Base-by-base conservation (phyloP, 129 eudicot species). In the Silybum marianum region DNA sequence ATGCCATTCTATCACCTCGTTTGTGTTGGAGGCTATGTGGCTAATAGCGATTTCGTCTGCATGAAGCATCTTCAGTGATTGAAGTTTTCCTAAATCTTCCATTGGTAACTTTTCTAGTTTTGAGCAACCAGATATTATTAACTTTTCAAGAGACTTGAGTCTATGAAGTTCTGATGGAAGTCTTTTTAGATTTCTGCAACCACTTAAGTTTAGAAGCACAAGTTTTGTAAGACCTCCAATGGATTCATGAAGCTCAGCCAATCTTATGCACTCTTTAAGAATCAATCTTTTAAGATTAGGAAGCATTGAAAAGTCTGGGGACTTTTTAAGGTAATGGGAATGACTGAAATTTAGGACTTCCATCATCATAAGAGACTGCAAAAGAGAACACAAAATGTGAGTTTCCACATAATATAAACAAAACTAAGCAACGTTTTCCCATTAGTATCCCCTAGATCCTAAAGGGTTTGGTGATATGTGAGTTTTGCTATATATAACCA, bases 51-150 rank as follows among this genome's bases (percentile, higher is more conserved):
- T 74, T 10, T 21, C 44, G 12, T 82, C 70, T 2, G 71, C 76
- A 67, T 13, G 63, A 22, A 80, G 77, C 36, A 54, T 69, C 36
- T 10, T 71, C 25, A 80, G 39, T 23, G 83, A 79, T 34, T 80
- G 58, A 69, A 80, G 24, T 30, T 71, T 71, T 9, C 38, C 78
- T 30, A 82, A 18, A 0, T 58, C 66, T 21, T 82, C 70, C n/a
- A 21, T 25, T 0, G 68, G 32, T 24, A 28, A 9, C 46, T 24
- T 38, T 7, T 54, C 40, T 32, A 81, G 80, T 18, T 63, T 81
- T 36, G 74, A 74, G 67, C 85, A 81, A 34, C 80, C 85, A 34
- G 85, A 73, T 9, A 81, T 28, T 39, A 51, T 42, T 40, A 82
- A 44, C 23, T 42, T 39, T 39, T 82, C 60, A 26, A 82, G 74